Base-by-base conservation (phyloP, 164 flowering plant genomes). In the Houttuynia cordata region DNA sequence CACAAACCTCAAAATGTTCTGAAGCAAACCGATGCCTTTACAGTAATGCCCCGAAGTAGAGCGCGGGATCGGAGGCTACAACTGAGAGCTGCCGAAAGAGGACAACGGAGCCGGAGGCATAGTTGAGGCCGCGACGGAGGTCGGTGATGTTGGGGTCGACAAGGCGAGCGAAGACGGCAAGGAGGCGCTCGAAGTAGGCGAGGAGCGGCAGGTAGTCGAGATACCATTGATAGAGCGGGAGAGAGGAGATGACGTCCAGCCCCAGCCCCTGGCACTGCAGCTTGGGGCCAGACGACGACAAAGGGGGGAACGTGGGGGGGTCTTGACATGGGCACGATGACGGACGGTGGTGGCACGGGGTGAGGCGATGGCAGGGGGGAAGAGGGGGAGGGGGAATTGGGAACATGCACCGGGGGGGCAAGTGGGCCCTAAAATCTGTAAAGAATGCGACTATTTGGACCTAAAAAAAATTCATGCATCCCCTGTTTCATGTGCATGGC, bases 261-360 rank as follows among this genome's bases (percentile, higher is more conserved):
- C 98, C 88, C n/a, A n/a, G n/a, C 62, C 89, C 64, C 47, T 95
- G 91, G 66, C 89, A 96, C 98, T 67, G 87, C 98, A 57, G 87
- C 87, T 61, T 92, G 93, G 10, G 96, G 87, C 82, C 49, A 68
- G 82, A 62, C n/a, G n/a, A n/a, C n/a, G n/a, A n/a, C n/a, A n/a
- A n/a, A n/a, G n/a, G n/a, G n/a, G n/a, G n/a, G n/a, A n/a, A n/a
- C n/a, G n/a, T n/a, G n/a, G n/a, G n/a, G n/a, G n/a, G n/a, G n/a
- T n/a, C n/a, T n/a, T n/a, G 88, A 92, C 17, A 95, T 69, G 10
- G 96, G 95, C 75, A 88, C 78, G 7, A 92, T 81, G 37, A 92
- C 85, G 59, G 87, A 76, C 67, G 88, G n/a, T n/a, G n/a, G n/a
- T n/a, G n/a, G n/a, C n/a, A n/a, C n/a, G n/a, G n/a, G n/a, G n/a